phyloP scores from a whole-genome alignment of 2,329 filamentous ascomycete species.

The Fusarium brevicatenulatum region DNA sequence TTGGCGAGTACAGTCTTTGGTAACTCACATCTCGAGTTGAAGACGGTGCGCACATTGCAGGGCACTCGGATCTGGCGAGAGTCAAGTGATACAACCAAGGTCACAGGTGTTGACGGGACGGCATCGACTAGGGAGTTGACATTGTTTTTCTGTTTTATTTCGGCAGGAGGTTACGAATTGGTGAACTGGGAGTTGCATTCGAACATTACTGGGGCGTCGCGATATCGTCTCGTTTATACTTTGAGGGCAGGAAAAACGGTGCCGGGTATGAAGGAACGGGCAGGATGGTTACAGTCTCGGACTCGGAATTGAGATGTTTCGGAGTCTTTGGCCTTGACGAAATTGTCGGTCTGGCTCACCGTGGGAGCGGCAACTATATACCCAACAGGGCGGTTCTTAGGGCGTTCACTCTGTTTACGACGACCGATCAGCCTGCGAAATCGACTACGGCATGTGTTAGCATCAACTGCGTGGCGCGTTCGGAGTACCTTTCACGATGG shows the following conservation, averaged over 20 bases:
- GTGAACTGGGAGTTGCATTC: slow-evolving; percentile 44
- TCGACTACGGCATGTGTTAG: slow-evolving; percentile 37
- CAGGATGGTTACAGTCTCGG: slow-evolving; percentile 27
- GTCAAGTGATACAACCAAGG: slow-evolving; percentile 31
- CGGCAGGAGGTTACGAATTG: slow-evolving; percentile 34
- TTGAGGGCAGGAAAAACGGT: slow-evolving; percentile 26
- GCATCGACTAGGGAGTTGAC: slow-evolving; percentile 45
- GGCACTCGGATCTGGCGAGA: slow-evolving; percentile 36
- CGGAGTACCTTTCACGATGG: slow-evolving; percentile 33
- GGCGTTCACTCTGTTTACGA: slow-evolving; percentile 38
- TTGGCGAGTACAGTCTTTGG: slow-evolving; percentile 21
- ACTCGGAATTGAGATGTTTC: slow-evolving; percentile 19
- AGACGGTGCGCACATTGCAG: slow-evolving; percentile 19
- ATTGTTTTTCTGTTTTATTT: slow-evolving; percentile 36
- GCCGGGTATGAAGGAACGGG: slow-evolving; percentile 27
- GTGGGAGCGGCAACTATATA: slow-evolving; percentile 39
- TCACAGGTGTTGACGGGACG: slow-evolving; percentile 36
- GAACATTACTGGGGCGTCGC: slow-evolving; percentile 42
- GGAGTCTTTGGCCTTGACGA: slow-evolving; percentile 24
- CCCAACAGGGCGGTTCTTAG: slow-evolving; percentile 39
- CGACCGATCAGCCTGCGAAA: slow-evolving; percentile 30
- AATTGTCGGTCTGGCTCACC: slow-evolving; percentile 12
- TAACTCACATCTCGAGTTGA: slow-evolving; percentile 15
- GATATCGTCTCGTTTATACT: slow-evolving; percentile 40
- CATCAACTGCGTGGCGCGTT: slow-evolving; percentile 34